phyloP scores from a whole-genome alignment of 768 basidiomycete genomes.

The Imleria badia region DNA sequence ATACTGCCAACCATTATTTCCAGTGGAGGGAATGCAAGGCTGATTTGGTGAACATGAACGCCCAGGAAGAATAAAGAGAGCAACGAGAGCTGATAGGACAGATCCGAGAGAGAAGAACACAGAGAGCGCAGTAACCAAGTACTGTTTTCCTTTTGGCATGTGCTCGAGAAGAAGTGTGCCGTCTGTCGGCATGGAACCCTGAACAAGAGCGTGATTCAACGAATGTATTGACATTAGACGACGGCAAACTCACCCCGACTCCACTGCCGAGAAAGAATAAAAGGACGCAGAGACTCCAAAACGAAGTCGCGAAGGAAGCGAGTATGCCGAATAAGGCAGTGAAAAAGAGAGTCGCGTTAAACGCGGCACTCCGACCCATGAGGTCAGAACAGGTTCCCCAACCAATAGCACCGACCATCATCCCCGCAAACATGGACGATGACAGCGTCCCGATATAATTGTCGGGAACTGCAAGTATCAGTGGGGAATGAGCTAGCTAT shows the following conservation, averaged over 20 bases:
- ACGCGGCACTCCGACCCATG: constrained; percentile 83
- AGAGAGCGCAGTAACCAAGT: constrained; percentile 87
- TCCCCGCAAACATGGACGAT: constrained; percentile 90
- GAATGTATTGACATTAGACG: not conserved
- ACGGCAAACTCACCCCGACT: constrained; percentile 70
- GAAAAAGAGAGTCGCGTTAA: constrained; percentile 90
- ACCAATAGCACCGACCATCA: constrained; percentile 92
- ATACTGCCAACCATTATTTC: constrained; percentile 90
- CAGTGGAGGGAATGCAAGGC: constrained; percentile 61
- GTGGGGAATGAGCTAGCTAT: constrained; percentile 13
- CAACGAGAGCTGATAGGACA: constrained; percentile 80
- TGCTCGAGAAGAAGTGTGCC: constrained; percentile 92
- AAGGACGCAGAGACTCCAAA: constrained; percentile 64
- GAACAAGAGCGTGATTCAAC: not conserved
- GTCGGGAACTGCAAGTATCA: constrained; percentile 56
- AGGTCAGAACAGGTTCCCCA: constrained; percentile 96
- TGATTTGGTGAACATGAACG: constrained; percentile 57
- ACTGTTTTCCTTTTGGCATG: constrained; percentile 88
- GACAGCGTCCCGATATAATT: constrained; percentile 78
- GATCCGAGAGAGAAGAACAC: constrained; percentile 97
- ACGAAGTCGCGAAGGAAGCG: constrained; percentile 72
- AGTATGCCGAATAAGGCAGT: constrained; percentile 86
- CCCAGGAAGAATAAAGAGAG: constrained; percentile 73
- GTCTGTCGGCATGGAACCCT: constrained; percentile 97
- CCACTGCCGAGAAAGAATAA: constrained; percentile 91